Conservation (phyloP, 2,329 filamentous ascomycete species). For the Colletotrichum lindemuthianum region DNA sequence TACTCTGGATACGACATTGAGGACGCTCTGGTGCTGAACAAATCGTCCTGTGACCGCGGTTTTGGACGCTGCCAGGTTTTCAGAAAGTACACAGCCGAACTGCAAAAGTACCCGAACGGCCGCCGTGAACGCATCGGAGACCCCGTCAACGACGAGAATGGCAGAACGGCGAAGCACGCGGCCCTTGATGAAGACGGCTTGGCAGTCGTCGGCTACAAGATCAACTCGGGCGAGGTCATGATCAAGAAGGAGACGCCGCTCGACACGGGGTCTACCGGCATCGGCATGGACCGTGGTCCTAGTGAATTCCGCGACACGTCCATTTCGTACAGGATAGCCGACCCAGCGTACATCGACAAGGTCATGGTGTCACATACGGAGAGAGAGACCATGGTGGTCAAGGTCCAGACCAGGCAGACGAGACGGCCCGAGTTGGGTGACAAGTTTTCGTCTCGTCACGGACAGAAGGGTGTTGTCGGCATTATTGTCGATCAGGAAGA, state of each 20-base stretch:
- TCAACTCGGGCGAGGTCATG: slow-evolving; percentile 84
- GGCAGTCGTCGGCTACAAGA: slow-evolving; percentile 83
- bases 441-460: slow-evolving; percentile 98
- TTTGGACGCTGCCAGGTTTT: slow-evolving; percentile 99
- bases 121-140: slow-evolving; percentile 74
- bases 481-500: slow-evolving; percentile 97
- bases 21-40: slow-evolving; percentile 96
- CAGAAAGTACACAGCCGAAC: slow-evolving; percentile 86
- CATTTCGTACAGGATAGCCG: slow-evolving; percentile 83
- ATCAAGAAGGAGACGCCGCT: slow-evolving; percentile 89
- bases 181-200: slow-evolving; percentile 87
- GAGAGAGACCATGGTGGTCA: slow-evolving; percentile 85
- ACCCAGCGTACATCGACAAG: slow-evolving; percentile 93
- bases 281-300: slow-evolving; percentile 72
- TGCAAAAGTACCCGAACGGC: slow-evolving; percentile 91
- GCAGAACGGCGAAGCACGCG: slow-evolving; percentile 74
- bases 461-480: slow-evolving; percentile 96
- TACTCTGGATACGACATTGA: slow-evolving; percentile 99
- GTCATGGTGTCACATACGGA: slow-evolving; percentile 93
- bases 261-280: slow-evolving; percentile 77
- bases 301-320: slow-evolving; percentile 75
- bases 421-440: slow-evolving; percentile 94
- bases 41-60: slow-evolving; percentile 92
- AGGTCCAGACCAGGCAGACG: slow-evolving; percentile 96
- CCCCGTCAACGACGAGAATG: slow-evolving; percentile 64